These are phyloP conservation scores for Exobasidium rhododendri DNA, from an alignment of 1,284 basidiomycete species.

Conservation along the genomic window DNA sequence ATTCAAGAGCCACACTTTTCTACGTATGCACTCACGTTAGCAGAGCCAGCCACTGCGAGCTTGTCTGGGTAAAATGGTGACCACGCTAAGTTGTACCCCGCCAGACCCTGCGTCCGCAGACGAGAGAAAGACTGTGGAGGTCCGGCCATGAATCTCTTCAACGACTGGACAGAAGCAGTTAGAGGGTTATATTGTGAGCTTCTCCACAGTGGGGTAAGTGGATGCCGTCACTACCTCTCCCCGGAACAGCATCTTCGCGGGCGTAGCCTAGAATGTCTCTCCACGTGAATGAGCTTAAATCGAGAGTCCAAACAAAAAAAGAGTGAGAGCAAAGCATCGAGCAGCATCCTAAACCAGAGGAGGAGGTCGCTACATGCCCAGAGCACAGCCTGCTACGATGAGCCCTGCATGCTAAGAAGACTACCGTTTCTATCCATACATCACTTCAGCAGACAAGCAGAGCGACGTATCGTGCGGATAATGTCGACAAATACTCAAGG, in stretches of 20 bases:
- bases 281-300: slow-evolving; percentile 1
- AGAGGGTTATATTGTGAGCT: too few relatives aligned
- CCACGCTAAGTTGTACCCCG: slow-evolving; percentile 83
- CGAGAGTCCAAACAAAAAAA: too few relatives aligned
- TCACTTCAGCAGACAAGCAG: not conserved
- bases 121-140: slow-evolving; percentile 13
- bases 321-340: too few relatives aligned
- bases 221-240: too few relatives aligned
- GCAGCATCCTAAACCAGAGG: not conserved
- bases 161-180: too few relatives aligned
- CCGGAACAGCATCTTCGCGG: too few relatives aligned
- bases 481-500: not conserved
- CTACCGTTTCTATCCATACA: too few relatives aligned
- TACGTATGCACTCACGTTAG: slow-evolving; percentile 61
- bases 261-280: too few relatives aligned
- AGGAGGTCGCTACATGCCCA: not conserved
- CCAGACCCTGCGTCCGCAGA: slow-evolving; percentile 60
- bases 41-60: slow-evolving; percentile 80
- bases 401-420: too few relatives aligned
- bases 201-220: too few relatives aligned
- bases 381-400: too few relatives aligned
- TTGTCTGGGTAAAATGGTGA: slow-evolving; percentile 82
- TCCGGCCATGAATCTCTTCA: not conserved
- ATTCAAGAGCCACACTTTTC: too few relatives aligned
- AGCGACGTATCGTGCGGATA: not conserved